Percentiles rank a stretch among this genome's conserved stretches.
Conservation (phyloP, 116 monocot species). For the Papilionanthe hybrid region DNA sequence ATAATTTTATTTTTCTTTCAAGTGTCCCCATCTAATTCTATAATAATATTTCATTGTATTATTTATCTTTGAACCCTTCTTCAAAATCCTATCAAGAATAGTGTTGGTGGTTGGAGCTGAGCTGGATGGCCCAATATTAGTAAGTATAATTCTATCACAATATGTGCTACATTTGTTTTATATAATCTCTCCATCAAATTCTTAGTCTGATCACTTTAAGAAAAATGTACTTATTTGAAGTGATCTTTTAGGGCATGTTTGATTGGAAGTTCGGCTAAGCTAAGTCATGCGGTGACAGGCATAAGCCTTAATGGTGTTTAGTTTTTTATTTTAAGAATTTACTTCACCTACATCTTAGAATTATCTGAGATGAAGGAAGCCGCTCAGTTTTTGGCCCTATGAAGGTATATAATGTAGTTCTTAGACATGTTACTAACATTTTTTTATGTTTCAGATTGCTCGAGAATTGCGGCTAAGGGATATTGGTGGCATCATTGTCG, state of each 20-base stretch:
- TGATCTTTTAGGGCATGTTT: not conserved
- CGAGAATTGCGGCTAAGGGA: constrained; percentile 89
- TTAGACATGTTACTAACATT: not conserved
- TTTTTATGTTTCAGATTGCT: constrained; percentile 62
- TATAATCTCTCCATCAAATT: not conserved
- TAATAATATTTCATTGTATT: too few relatives aligned
- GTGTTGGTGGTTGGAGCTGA: not conserved
- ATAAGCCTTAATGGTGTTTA: too few relatives aligned
- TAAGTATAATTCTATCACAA: not conserved
- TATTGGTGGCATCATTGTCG: constrained; percentile 97
- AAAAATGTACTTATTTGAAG: not conserved
- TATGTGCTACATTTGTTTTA: not conserved
- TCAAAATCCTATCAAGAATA: not conserved
- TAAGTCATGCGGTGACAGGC: too few relatives aligned
- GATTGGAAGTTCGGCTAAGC: too few relatives aligned
- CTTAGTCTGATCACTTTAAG: not conserved
- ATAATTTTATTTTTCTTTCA: too few relatives aligned
- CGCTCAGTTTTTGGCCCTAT: not conserved
- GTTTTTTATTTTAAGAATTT: too few relatives aligned
- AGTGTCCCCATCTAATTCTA: too few relatives aligned
- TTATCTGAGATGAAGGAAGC: too few relatives aligned
- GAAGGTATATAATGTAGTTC: not conserved
- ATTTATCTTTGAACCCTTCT: too few relatives aligned
- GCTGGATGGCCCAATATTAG: not conserved
- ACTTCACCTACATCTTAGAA: too few relatives aligned